A percentile compares a stretch with the other conserved stretches of the same genome.
phyloP scores from a whole-genome alignment of 2,329 filamentous ascomycete genomes.

The Colletotrichum zoysiae region DNA sequence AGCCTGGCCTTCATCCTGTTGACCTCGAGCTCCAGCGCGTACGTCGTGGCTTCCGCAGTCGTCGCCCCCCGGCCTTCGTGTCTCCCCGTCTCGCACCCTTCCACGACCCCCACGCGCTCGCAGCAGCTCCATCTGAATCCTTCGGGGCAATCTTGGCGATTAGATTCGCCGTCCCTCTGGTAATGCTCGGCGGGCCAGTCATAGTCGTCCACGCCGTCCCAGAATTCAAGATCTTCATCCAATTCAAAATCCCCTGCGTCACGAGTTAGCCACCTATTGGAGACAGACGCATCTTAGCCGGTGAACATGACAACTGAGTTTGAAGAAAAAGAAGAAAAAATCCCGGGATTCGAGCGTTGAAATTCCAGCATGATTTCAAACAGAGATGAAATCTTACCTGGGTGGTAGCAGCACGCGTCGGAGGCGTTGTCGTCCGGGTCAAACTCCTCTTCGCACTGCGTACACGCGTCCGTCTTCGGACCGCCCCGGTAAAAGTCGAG shows the following conservation, averaged over 20 bases:
- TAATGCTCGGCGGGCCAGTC: too few relatives aligned
- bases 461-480: slow-evolving; percentile 2
- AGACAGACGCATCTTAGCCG: background rate
- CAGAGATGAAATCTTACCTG: background rate
- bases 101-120: slow-evolving; percentile 4
- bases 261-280: background rate
- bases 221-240: background rate
- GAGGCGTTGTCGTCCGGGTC: background rate
- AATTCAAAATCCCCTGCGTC: background rate
- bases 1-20: background rate
- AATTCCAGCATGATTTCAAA: too few relatives aligned
- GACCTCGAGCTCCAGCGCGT: background rate
- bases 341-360: too few relatives aligned
- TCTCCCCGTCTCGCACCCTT: background rate
- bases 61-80: background rate
- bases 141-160: background rate
- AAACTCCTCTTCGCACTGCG: background rate
- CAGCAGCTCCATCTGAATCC: slow-evolving; percentile 34
- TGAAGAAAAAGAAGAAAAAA: too few relatives aligned
- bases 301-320: too few relatives aligned
- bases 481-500: background rate
- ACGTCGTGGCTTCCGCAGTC: background rate
- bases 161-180: background rate
- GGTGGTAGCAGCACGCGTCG: background rate
- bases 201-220: background rate